Evolutionary conservation across 352 stramenopile genomes (phyloP), one percentile per base, ranked within the genome.

Genomic region (Globisporangium recalcitrans): DNA sequence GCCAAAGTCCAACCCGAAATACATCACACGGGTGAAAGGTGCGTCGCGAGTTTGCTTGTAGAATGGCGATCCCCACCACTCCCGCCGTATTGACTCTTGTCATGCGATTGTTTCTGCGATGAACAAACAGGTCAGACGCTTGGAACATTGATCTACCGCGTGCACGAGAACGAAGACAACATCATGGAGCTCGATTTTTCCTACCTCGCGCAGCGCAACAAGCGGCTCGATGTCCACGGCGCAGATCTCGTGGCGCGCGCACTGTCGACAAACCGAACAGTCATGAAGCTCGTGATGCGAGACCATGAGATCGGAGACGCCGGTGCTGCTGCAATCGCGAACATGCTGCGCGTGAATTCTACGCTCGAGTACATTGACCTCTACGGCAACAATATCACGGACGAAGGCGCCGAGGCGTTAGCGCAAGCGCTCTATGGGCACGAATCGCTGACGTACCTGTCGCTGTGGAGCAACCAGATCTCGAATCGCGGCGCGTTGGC

Each of bases 111-210:
- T 16, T 29, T 61, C 13, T 42, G 14, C 8, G 36, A n/a, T n/a
- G n/a, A n/a, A n/a, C 14, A 4, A 1, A 40, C 65, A 77, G 82
- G 77, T 48, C 75, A 79, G 47, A 92, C 80, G 19, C 70, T 92
- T 0, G 79, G 63, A 1, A 71, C 58, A 1, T 73, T 88, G 42
- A 69, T 92, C 53, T 70, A 85, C 32, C 67, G 68, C 13, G 78
- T 92, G 32, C 70, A 75, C 8, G 52, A 74, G 27, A 90, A 92
- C 64, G 72, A 90, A 67, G 77, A 78, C 29, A 70, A 87, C 56
- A 71, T 88, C 21, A 69, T 70, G 16, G 80, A 90, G 54, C 72
- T 92, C 24, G 80, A 92, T 46, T 90, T 92, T 38, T 88, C 83
- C 8, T 73, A 77, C 49, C 62, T 90, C 8, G 69, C 80, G 8